Evolutionary conservation across 2,329 filamentous ascomycete species (phyloP).

Genomic region (Aureobasidium melanogenum): DNA sequence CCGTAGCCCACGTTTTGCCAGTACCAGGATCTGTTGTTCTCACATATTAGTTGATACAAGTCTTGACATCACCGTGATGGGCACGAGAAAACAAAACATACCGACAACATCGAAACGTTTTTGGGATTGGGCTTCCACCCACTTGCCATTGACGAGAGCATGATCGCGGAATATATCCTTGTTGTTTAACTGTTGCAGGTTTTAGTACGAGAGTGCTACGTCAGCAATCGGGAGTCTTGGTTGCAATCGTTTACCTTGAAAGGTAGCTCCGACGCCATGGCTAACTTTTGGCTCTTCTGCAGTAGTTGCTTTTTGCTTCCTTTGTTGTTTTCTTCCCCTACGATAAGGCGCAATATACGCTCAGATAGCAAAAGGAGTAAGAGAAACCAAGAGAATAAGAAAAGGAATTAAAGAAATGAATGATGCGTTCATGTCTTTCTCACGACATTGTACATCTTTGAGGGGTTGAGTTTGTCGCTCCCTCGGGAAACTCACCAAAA

Average conservation of each 20-base stretch:
- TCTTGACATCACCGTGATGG: neutral
- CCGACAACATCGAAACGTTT: slow-evolving; percentile 50
- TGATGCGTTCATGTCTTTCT: neutral
- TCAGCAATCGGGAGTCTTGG: neutral
- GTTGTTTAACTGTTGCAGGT: slow-evolving; percentile 38
- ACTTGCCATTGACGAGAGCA: slow-evolving; percentile 46
- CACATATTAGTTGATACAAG: neutral
- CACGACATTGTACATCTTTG: neutral
- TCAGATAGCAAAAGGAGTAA: too few relatives aligned
- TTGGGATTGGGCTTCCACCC: slow-evolving; percentile 47
- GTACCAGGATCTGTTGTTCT: slow-evolving; percentile 40
- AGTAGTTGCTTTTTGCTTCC: neutral
- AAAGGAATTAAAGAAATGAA: neutral
- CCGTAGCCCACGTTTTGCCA: slow-evolving; percentile 40
- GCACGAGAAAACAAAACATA: slow-evolving; percentile 18
- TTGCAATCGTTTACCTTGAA: slow-evolving; percentile 32
- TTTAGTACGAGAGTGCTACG: neutral
- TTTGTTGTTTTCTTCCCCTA: too few relatives aligned
- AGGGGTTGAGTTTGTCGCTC: neutral
- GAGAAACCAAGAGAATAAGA: neutral
- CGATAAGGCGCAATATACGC: neutral
- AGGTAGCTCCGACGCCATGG: slow-evolving; percentile 29
- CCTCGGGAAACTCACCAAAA: neutral
- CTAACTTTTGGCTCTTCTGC: neutral
- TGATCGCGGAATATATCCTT: slow-evolving; percentile 46